Base-by-base conservation (phyloP, 352 stramenopile genomes). In the Paralagenidium karlingii region DNA sequence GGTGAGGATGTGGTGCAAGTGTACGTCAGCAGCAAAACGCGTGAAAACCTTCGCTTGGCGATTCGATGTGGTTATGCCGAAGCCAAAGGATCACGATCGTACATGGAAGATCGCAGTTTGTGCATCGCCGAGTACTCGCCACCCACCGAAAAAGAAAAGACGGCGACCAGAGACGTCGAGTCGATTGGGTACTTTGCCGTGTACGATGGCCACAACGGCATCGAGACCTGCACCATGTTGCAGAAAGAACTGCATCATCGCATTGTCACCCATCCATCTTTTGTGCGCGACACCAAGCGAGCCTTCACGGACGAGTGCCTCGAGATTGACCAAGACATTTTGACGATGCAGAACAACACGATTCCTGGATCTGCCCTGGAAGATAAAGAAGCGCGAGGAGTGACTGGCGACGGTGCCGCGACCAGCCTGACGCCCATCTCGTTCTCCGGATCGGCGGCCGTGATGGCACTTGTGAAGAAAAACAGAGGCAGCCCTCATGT, bases 191-290 rank as follows among this genome's bases (percentile, higher is more conserved):
- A 71, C 40, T 94, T 89, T 52, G 81, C 51, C 0, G 75, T 95
- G 0, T 95, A 88, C 38, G 83, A 95, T 31, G 83, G 83, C 24
- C 82, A 94, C 54, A 89, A 88, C 41, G 83, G 83, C 31, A 64
- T 76, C 3, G 67, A 78, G 18, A 89, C 77, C n/a, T 66, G 78
- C 32, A 55, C 76, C 37, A 68, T 76, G 18, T 37, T 95, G 38
- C 75, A 89, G 38, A 62, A 77, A 5, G 61, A 85, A 33, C 49
- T 95, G 27, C 82, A 94, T 22, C 71, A 85, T 27, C 62, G 68
- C 5, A 68, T 90, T 30, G 68, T 89, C 34, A 31, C 51, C 39
- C 63, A 83, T 38, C 65, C 64, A 0, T 46, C 58, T 25, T 85
- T 88, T 36, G 45, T 66, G 0, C 43, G 51, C 43, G 63, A 74